Evolutionary conservation across 2,329 filamentous ascomycete genomes (phyloP), one percentile per base, ranked within the genome.

Genomic region (Alternaria dauci): DNA sequence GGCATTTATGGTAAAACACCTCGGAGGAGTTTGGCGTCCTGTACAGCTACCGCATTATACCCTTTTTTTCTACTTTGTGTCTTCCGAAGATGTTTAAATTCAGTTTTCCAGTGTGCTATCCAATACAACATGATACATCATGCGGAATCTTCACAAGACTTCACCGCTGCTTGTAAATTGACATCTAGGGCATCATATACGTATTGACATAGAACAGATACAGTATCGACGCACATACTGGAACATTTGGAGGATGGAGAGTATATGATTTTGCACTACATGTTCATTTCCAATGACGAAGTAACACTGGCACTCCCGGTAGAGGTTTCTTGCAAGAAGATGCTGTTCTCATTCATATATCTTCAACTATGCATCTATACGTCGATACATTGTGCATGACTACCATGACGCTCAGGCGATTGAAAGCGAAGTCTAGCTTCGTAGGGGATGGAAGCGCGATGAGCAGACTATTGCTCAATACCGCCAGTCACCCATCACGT

Each of bases 391-490:
- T 1, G 8, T 2, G 2, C 20, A 50, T 11, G 5, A 36, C 0
- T 8, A 20, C 14, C 4, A 18, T 1, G 46, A 36, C 25, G 0
- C 20, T 1, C 14, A 5, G 14, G 34, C 16, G 4, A 26, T 2
- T 16, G 18, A 25, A n/a, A 50, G 3, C 14, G 2, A 50, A 2
- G 25, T 36, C 14, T 32, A 26, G 30, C 18, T 1, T 3, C n/a
- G 8, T n/a, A 12, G 2, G 18, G 2, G 5, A 12, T 2, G 0
- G 12, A 2, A 5, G 2, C 20, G 1, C 30, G 25, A 9, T 4
- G 5, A 12, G 23, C 8, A 50, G 5, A 5, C 8, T 3, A 12
- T 50, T 0, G 1, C 20, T 2, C 3, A 25, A 1, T 1, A 14
- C 5, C 3, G 8, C 46, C 25, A 18, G 16, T 14, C 8, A n/a